Evolutionary conservation across 2,329 filamentous ascomycete genomes (phyloP), one percentile per base, ranked within the genome.

Genomic region (Curvularia lunata): DNA sequence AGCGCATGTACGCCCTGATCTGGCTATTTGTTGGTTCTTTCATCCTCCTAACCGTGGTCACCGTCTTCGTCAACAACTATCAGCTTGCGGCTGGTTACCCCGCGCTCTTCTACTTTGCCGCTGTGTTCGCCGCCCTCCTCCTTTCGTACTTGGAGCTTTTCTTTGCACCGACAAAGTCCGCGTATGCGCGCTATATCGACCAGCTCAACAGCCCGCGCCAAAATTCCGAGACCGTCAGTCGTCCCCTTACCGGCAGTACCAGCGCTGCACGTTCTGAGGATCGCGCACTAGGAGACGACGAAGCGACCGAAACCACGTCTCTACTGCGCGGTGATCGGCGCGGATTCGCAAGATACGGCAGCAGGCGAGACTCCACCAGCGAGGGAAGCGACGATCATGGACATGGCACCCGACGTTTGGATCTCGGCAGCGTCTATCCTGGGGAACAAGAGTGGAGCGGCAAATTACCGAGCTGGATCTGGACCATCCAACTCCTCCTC

Each of bases 391-490:
- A 67, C 61, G 49, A 76, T 68, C 41, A 75, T 23, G 69, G 71
- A 68, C 77, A 77, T 64, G 54, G 61, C 64, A 61, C 71, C 56
- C 78, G 83, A 6, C 56, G 62, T 38, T 40, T 68, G 21, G 66
- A 74, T 48, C 59, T 74, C 32, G 71, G 71, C 30, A 59, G 65
- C 38, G 59, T 69, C 13, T 92, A 88, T 70, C 85, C 85, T 12
- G 80, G 86, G 52, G 95, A 98, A 73, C 95, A 98, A 75, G 80
- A 84, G 13, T 99, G 95, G 95, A 96, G 92, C 50, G 85, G 85
- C 4, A 84, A 84, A 37, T 79, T 98, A 52, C 91, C 92, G 1
- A 86, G 84, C 43, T 97, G 90, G 90, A 88, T 90, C 18, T 99
- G 95, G 95, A 77, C 95, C 41, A 67, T 96, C 18, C 93, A 99